Evolutionary conservation across 768 basidiomycete species (phyloP).

Genomic region (Mycena epipterygia): DNA sequence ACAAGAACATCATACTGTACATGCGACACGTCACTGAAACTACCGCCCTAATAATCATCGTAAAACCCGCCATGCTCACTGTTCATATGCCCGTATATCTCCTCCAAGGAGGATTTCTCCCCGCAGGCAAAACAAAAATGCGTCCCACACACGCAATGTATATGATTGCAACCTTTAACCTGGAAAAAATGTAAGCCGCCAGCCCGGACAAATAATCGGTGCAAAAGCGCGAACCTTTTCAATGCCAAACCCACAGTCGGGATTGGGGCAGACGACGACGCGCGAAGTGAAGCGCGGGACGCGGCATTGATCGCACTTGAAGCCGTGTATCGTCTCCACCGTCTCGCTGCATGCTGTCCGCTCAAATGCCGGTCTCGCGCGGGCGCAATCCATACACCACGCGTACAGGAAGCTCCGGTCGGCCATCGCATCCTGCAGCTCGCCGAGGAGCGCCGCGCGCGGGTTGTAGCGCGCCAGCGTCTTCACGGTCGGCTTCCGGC

Average conservation of each 20-base stretch:
- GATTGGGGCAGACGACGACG: constrained; percentile 16
- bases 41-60: too few species aligned
- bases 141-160: constrained; percentile 39
- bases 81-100: constrained; percentile 38
- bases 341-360: constrained; percentile 39
- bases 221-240: constrained; percentile 15
- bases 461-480: constrained; percentile 40
- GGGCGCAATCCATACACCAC: constrained; percentile 44
- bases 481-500: constrained; percentile 41
- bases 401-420: constrained; percentile 45
- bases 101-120: background rate
- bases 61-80: constrained; percentile 25
- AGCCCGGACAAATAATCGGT: background rate
- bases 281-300: background rate
- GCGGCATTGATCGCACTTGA: constrained; percentile 35
- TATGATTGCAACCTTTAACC: constrained; percentile 44
- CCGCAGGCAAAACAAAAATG: constrained; percentile 44
- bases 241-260: constrained; percentile 19
- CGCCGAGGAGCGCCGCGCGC: constrained; percentile 36
- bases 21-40: too few species aligned
- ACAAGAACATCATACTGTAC: too few species aligned
- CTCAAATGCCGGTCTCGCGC: constrained; percentile 40
- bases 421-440: constrained; percentile 40
- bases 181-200: background rate
- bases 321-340: constrained; percentile 31